Percentiles rank a stretch among this genome's conserved stretches.
phyloP scores from a whole-genome alignment of 306 rosid species.

The Carpinus fangiana region DNA sequence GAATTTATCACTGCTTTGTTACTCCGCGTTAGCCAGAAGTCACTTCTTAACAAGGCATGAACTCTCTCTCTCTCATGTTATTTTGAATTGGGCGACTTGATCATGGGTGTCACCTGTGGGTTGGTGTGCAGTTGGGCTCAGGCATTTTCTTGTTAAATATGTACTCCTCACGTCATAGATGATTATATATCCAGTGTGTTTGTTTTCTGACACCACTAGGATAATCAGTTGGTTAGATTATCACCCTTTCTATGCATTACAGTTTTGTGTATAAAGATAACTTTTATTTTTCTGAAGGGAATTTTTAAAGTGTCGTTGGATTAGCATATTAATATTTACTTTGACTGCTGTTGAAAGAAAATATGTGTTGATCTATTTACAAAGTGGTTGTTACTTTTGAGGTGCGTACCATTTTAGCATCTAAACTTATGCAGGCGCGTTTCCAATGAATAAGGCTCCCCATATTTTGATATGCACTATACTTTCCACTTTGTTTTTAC shows the following conservation, averaged over 20 bases:
- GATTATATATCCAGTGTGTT: neutral
- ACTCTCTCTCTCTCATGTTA: constrained; percentile 10
- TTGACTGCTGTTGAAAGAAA: neutral
- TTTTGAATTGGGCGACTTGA: neutral
- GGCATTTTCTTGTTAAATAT: neutral
- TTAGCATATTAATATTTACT: neutral
- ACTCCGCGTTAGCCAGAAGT: constrained; percentile 85
- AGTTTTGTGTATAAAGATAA: neutral
- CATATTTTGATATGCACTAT: neutral
- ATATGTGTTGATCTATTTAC: neutral
- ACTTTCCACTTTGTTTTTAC: neutral
- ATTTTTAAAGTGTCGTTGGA: neutral
- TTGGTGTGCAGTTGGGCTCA: neutral
- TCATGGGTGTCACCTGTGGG: neutral
- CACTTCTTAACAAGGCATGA: constrained; percentile 82
- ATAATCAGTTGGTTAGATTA: neutral
- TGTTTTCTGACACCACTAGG: neutral
- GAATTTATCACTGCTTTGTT: constrained; percentile 85
- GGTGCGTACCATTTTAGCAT: neutral
- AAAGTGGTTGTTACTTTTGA: constrained; percentile 2
- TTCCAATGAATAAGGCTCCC: neutral
- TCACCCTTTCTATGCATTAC: neutral
- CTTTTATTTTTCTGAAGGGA: neutral
- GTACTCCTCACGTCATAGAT: neutral
- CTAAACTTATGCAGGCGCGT: neutral